Evolutionary conservation across 202 grass and related monocot genomes (phyloP).

Genomic region (Panicum hallii): DNA sequence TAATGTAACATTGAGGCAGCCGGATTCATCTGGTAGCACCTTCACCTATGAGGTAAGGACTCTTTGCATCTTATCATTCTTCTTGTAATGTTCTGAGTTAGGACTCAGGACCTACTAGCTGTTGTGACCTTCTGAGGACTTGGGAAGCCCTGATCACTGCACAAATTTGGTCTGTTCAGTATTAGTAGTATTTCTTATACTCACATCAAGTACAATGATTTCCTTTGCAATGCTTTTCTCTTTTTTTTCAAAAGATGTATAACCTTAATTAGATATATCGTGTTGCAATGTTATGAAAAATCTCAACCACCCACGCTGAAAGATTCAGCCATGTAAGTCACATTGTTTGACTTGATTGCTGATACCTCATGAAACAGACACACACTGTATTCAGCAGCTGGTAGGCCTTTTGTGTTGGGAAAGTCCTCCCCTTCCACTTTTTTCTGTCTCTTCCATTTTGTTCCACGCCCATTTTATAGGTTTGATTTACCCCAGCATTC

Average conservation of each 20-base stretch:
- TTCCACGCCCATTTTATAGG: not conserved
- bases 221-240: not conserved
- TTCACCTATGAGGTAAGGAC: constrained; percentile 85
- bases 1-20: constrained; percentile 75
- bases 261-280: not conserved
- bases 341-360: not conserved
- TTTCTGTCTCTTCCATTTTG: not conserved
- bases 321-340: not conserved
- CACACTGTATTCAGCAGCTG: not conserved
- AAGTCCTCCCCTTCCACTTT: not conserved
- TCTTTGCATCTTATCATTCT: constrained; percentile 17
- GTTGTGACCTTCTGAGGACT: not conserved
- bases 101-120: not conserved
- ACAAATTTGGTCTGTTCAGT: not conserved
- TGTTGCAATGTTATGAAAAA: not conserved
- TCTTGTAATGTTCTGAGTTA: not conserved
- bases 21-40: constrained; percentile 73
- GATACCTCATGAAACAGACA: not conserved
- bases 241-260: not conserved
- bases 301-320: not conserved
- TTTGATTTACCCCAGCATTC: not conserved
- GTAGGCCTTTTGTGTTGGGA: not conserved
- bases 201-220: not conserved
- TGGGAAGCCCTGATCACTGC: not conserved
- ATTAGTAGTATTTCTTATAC: not conserved